Evolutionary conservation across 352 stramenopile genomes (phyloP), one percentile per base, ranked within the genome.

Genomic region (Thraustochytrium sp.): DNA sequence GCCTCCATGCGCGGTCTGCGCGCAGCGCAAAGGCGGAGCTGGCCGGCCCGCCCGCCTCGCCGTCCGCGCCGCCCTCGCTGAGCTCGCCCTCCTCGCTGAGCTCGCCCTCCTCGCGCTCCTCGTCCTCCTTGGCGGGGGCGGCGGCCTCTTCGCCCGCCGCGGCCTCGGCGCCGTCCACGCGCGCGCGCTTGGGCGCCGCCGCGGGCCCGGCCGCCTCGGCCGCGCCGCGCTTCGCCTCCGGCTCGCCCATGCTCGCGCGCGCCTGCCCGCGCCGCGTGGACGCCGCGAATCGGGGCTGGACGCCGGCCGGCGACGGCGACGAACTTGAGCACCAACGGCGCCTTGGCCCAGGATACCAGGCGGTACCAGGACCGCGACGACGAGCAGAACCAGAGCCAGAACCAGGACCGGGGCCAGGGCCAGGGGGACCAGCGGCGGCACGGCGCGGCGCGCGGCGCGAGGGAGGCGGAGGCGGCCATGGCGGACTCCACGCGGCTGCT

Each of bases 11-110:
- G 11, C 63, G 76, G n/a, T 61, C 48, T 9, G 68, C 68, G 13
- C 68, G 34, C 26, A 26, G 4, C 59, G 21, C 26, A 31, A 72
- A 72, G 36, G 26, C 34, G n/a, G n/a, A n/a, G 59, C 59, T 46
- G 26, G n/a, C 16, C 40, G 34, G 13, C 13, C 29, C 34, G 34
- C 26, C 55, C 18, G 21, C 29, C 55, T 65, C 55, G 54, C 5
- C n/a, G 54, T 63, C 23, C 31, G 8, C 21, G n/a, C 8, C n/a
- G 54, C 13, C 54, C 5, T 16, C 21, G 34, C 5, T 4, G 3
- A 4, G 9, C 8, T 76, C 64, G 76, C 63, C 68, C 44, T 63
- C 68, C 37, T 80, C 68, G 34, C 31, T 53, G 23, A 80, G 31
- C 51, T 80, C 68, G 37, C 68, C 68, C 37, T 80, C 68, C 68